phyloP scores from a whole-genome alignment of 2,329 filamentous ascomycete species.

The Ophiostoma himal-ulmi region DNA sequence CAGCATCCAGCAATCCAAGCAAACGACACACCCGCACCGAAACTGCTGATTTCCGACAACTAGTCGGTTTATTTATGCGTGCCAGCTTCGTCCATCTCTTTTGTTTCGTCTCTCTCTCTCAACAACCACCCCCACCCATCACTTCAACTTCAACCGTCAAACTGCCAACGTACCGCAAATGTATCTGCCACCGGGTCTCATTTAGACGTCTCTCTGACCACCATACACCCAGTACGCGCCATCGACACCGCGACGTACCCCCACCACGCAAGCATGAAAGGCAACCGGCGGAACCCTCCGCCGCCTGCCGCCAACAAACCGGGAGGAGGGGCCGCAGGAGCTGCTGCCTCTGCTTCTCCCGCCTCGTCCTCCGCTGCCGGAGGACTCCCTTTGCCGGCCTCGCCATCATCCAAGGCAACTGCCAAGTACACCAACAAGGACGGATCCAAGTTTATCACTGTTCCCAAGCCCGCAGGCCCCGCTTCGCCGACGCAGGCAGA shows the following conservation, averaged over 20 bases:
- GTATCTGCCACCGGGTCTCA: slow-evolving; percentile 14
- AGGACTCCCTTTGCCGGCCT: slow-evolving; percentile 36
- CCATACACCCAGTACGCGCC: not conserved
- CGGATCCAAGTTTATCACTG: slow-evolving; percentile 62
- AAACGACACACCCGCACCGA: not conserved
- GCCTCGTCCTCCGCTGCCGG: slow-evolving; percentile 19
- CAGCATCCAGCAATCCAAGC: not conserved
- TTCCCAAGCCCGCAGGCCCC: slow-evolving; percentile 45
- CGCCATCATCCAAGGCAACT: slow-evolving; percentile 47
- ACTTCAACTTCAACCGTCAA: not conserved
- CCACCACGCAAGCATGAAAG: slow-evolving; percentile 32
- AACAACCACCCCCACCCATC: not conserved
- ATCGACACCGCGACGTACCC: not conserved
- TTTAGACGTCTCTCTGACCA: slow-evolving; percentile 9
- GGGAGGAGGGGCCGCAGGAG: slow-evolving; percentile 7
- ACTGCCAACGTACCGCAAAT: slow-evolving; percentile 14
- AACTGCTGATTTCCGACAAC: not conserved
- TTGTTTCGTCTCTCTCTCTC: not conserved
- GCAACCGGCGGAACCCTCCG: slow-evolving; percentile 32
- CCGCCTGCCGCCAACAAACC: slow-evolving; percentile 22
- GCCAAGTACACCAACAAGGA: slow-evolving; percentile 63
- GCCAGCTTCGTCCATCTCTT: not conserved
- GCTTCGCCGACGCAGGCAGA: slow-evolving; percentile 51
- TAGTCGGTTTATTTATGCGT: not conserved
- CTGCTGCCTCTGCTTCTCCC: not conserved